Evolutionary conservation across 2,329 filamentous ascomycete species (phyloP).

Genomic region (Amauroascus niger): DNA sequence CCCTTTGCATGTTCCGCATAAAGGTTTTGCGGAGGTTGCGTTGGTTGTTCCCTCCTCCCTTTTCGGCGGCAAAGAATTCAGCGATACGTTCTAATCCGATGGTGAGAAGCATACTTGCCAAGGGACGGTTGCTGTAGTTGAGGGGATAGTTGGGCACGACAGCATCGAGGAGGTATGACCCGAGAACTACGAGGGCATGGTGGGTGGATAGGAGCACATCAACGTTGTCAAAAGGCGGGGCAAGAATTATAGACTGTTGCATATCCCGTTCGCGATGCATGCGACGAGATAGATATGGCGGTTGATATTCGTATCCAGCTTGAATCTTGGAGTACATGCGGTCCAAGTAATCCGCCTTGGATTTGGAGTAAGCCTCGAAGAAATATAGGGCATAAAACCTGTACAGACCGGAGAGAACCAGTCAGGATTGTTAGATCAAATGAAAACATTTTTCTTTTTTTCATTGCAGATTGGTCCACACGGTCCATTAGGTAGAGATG

Average conservation of each 20-base stretch:
- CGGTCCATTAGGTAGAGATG: not conserved
- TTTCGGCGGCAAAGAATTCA: constrained; percentile 38
- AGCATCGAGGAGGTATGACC: constrained; percentile 32
- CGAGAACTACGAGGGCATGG: constrained; percentile 34
- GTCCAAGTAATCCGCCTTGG: constrained; percentile 32
- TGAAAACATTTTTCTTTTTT: too few species aligned
- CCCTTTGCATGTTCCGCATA: constrained; percentile 37
- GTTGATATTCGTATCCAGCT: constrained; percentile 31
- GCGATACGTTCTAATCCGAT: constrained; percentile 31
- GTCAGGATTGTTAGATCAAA: not conserved
- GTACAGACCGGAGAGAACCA: not conserved
- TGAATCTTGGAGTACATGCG: constrained; percentile 31
- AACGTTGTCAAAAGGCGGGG: constrained; percentile 35
- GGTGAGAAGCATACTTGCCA: constrained; percentile 35
- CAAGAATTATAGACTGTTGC: constrained; percentile 31
- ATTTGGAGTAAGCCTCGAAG: constrained; percentile 32
- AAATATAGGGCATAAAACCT: constrained; percentile 38
- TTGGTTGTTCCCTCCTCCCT: constrained; percentile 34
- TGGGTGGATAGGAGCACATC: constrained; percentile 34
- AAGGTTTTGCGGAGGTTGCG: constrained; percentile 35
- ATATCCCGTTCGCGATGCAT: constrained; percentile 30
- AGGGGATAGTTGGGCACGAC: constrained; percentile 28
- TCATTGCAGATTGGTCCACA: too few species aligned
- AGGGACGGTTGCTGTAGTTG: constrained; percentile 26
- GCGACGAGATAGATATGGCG: constrained; percentile 28